Base-by-base conservation (phyloP, 306 rosid genomes). In the Rosa chinensis region DNA sequence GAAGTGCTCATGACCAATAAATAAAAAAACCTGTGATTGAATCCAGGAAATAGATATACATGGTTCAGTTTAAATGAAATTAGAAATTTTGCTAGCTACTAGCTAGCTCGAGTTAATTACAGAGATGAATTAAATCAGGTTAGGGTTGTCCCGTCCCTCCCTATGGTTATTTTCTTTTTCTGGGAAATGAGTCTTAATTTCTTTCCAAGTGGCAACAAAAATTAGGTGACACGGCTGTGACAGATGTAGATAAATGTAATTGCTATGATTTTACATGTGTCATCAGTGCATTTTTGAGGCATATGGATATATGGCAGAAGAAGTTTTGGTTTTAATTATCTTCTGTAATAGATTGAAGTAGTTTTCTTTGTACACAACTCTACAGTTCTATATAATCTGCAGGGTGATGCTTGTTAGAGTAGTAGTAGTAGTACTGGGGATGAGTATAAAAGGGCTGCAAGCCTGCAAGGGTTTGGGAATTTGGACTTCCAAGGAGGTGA, bases 401-500 rank as follows among this genome's bases (percentile, higher is more conserved):
- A 21, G 67, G 28, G 62, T 32, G 69, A 32, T 63, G 62, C 44
- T 73, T 23, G 77, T 62, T 42, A 8, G 20, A 13, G 16, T 25
- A 10, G 67, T 1, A 10, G 67, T 1, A 28, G 37, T 74, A n/a
- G 75, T 2, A 62, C 40, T 67, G 82, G 66, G 56, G 47, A 59
- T 42, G 52, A n/a, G 23, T 0, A 56, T 49, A 3, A 71, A 28
- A 49, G 63, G 50, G 48, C 20, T 49, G 39, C 49, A 32, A 70
- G 50, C 42, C 20, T 49, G 39, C 49, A 32, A 70, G 70, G 16
- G 20, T 13, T 49, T 47, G 10, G 58, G 62, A 73, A 68, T 74
- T 81, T 66, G 67, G 78, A 62, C 40, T 78, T 72, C 83, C 85
- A 28, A 75, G 83, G 78, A 64, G 23, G 48, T 20, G n/a, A 8